Percentiles rank a stretch among this genome's conserved stretches.
phyloP scores from a whole-genome alignment of 345 rosid genomes.

The Eucalyptus globulus region DNA sequence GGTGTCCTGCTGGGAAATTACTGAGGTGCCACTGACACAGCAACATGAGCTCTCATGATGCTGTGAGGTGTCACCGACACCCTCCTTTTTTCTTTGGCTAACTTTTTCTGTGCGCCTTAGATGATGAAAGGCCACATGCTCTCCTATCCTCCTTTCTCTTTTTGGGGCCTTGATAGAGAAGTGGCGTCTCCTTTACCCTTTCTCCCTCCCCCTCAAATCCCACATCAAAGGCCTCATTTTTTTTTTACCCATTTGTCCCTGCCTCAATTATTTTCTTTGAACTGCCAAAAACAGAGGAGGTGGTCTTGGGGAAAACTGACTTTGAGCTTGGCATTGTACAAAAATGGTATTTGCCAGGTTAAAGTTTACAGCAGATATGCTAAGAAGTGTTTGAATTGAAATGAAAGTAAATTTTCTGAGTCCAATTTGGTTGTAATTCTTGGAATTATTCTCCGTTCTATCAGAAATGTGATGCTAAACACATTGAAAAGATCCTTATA shows the following conservation, averaged over 20 bases:
- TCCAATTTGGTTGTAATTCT: background rate
- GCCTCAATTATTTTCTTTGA: background rate
- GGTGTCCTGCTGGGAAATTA: background rate
- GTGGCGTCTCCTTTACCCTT: background rate
- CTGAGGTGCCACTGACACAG: background rate
- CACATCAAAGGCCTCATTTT: background rate
- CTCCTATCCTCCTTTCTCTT: background rate
- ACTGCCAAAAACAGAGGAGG: background rate
- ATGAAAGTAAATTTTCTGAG: background rate
- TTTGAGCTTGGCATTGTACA: background rate
- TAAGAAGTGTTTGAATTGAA: background rate
- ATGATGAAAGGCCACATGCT: background rate
- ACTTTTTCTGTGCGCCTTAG: background rate
- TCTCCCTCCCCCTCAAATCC: background rate
- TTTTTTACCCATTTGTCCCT: background rate
- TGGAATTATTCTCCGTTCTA: background rate
- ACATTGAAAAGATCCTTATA: background rate
- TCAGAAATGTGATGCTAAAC: background rate
- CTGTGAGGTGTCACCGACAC: constrained; percentile 14
- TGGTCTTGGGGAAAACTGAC: background rate
- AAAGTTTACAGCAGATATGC: background rate
- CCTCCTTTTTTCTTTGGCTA: background rate
- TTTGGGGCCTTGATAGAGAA: background rate
- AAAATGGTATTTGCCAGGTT: background rate
- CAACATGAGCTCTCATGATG: background rate